These are phyloP conservation scores for Usnea hakonensis DNA, from an alignment of 495 filamentous ascomycete genomes.

Conservation along the genomic window DNA sequence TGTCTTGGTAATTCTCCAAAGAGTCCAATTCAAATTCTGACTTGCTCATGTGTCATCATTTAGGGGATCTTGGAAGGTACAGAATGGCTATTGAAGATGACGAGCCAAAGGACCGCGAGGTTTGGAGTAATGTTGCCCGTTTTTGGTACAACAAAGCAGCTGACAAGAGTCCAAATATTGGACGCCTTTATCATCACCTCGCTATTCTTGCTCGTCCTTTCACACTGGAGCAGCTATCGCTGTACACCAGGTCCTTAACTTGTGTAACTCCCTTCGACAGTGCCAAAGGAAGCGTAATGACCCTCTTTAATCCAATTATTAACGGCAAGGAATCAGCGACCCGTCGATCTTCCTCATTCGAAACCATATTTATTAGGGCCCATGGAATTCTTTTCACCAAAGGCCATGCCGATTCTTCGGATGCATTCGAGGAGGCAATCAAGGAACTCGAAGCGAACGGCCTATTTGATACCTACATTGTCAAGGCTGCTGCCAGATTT, in stretches of 20 bases:
- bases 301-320: slow-evolving; percentile 62
- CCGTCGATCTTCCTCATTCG: slow-evolving; percentile 34
- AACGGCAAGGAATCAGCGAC: slow-evolving; percentile 32
- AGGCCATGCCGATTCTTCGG: slow-evolving; percentile 27
- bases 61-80: slow-evolving; percentile 39
- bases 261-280: slow-evolving; percentile 47
- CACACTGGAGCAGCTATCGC: slow-evolving; percentile 64
- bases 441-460: slow-evolving; percentile 40
- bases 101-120: slow-evolving; percentile 57
- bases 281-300: slow-evolving; percentile 61
- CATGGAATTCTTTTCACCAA: slow-evolving; percentile 61
- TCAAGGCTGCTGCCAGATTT: slow-evolving; percentile 49
- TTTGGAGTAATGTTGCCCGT: slow-evolving; percentile 68
- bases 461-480: slow-evolving; percentile 52
- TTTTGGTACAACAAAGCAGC: slow-evolving; percentile 78
- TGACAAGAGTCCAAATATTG: slow-evolving; percentile 59
- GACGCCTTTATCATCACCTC: slow-evolving; percentile 76
- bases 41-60: background rate
- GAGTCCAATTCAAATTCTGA: background rate
- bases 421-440: slow-evolving; percentile 40
- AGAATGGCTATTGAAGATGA: slow-evolving; percentile 48
- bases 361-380: slow-evolving; percentile 52
- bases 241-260: slow-evolving; percentile 52
- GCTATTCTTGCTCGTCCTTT: slow-evolving; percentile 74
- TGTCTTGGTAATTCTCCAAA: slow-evolving; percentile 46